These are phyloP conservation scores for Phytophthora sansomeana DNA, from an alignment of 352 stramenopile species.

Conservation along the genomic window DNA sequence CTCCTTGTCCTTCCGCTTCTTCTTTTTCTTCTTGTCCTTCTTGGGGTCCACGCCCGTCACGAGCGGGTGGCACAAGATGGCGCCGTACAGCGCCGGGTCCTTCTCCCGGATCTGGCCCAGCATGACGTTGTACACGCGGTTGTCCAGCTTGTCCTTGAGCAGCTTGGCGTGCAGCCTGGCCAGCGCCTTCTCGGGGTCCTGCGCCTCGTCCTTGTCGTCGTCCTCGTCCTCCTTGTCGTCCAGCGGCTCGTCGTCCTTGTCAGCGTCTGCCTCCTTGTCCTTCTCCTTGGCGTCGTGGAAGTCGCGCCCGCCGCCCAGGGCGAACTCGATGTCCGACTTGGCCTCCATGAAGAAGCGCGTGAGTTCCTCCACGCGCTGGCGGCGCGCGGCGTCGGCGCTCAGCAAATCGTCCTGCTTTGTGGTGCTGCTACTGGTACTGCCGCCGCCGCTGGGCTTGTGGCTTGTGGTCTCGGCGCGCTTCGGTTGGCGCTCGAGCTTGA, in stretches of 20 bases:
- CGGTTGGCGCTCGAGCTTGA: constrained; percentile 78
- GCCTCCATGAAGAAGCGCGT: constrained; percentile 92
- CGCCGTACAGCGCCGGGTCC: constrained; percentile 84
- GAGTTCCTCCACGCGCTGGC: constrained; percentile 87
- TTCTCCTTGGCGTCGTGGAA: constrained; percentile 77
- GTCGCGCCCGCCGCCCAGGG: constrained; percentile 70
- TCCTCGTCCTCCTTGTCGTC: constrained; percentile 64
- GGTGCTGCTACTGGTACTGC: neutral
- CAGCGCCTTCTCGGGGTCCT: constrained; percentile 55
- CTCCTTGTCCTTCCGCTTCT: constrained; percentile 86
- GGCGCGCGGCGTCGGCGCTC: constrained; percentile 74
- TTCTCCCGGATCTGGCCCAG: constrained; percentile 79
- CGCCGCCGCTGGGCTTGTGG: constrained; percentile 39
- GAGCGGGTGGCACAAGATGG: constrained; percentile 86
- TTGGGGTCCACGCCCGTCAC: constrained; percentile 79
- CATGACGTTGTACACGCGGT: constrained; percentile 82
- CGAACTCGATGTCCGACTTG: constrained; percentile 92
- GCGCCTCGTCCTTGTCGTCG: constrained; percentile 50
- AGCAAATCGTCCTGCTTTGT: constrained; percentile 74
- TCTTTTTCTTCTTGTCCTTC: constrained; percentile 88
- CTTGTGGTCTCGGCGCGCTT: constrained; percentile 39
- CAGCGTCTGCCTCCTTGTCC: constrained; percentile 69
- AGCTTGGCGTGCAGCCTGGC: constrained; percentile 63
- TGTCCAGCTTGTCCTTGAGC: constrained; percentile 75
- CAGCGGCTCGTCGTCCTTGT: constrained; percentile 65